Evolutionary conservation across 1,284 basidiomycete genomes (phyloP), one percentile per base, ranked within the genome.

Genomic region (Inonotus obliquus): DNA sequence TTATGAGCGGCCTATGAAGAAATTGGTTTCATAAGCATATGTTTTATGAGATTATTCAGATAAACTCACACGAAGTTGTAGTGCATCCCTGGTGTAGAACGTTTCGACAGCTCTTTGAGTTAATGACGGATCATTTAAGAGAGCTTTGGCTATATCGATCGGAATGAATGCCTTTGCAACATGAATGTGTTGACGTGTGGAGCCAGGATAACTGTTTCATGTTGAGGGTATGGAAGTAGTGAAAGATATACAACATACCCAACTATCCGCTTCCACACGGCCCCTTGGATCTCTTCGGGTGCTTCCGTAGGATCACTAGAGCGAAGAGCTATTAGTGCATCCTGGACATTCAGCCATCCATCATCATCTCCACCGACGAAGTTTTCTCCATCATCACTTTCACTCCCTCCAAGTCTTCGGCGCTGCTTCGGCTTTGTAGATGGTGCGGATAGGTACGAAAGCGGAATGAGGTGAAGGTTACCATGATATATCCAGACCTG

Each of bases 401-500:
- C 84, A 49, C 76, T 76, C 66, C 80, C 78, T 53, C 70, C 65
- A 35, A 65, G 65, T 57, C 75, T 76, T 47, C 79, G 77, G 49
- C 79, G 79, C 37, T 32, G 41, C 44, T 72, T 76, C 54, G 77
- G 78, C 67, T 77, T 80, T 72, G 81, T 84, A 71, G 81, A 81
- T 41, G 81, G 76, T 60, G 85, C 74, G 63, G 93, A 95, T 41
- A 82, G 71, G 68, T 92, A 80, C 70, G 81, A 80, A 68, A 94
- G 81, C 19, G 94, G 91, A 35, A 98, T 79, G 64, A 99, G 82
- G 73, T 98, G 94, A 11, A 98, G 78, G 67, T 84, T 86, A 29
- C 86, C 91, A 67, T 79, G 78, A 75, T 89, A 80, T 66, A 98
- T 89, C 96, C 96, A 98, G 69, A 98, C 88, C 94, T 96, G 39